Conservation (phyloP, 805 yeast genomes). For the Crinitomyces ghanaensis region DNA sequence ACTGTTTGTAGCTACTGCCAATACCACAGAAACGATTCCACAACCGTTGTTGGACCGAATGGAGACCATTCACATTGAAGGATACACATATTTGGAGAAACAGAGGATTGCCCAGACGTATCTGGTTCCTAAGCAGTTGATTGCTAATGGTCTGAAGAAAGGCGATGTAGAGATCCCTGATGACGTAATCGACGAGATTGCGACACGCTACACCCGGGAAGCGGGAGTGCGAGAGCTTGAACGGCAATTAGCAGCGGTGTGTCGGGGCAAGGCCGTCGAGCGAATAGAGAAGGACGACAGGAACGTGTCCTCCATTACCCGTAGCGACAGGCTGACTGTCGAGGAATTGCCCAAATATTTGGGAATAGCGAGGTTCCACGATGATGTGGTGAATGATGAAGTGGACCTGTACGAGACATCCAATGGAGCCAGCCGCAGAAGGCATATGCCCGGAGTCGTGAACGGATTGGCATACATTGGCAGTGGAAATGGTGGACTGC, state of each 20-base stretch:
- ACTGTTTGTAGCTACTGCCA: conserved; percentile 77
- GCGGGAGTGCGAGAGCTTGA: conserved; percentile 80
- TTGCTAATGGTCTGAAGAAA: conserved; percentile 48
- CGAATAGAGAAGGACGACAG: conserved; percentile 12
- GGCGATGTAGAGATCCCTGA: conserved; percentile 37
- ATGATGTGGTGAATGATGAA: conserved; percentile 29
- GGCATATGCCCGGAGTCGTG: conserved; percentile 59
- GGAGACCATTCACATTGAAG: conserved; percentile 68
- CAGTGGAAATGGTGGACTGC: conserved; percentile 73
- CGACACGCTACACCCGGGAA: conserved; percentile 66
- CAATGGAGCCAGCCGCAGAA: conserved; percentile 18
- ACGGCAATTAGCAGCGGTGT: conserved; percentile 59
- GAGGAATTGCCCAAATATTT: conserved; percentile 56
- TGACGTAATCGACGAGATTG: conserved; percentile 48
- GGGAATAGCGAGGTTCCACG: conserved; percentile 48
- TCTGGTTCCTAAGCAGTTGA: conserved; percentile 64
- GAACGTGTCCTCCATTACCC: conserved; percentile 2
- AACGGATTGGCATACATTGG: conserved; percentile 83
- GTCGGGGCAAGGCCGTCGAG: conserved; percentile 68
- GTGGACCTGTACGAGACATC: conserved; percentile 32
- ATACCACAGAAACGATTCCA: conserved; percentile 57
- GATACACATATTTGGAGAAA: conserved; percentile 73
- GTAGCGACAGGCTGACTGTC: conserved; percentile 37
- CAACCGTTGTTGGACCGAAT: conserved; percentile 73
- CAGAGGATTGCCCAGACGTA: conserved; percentile 55